These are phyloP conservation scores for Fusarium tupiense DNA, from an alignment of 2,329 filamentous ascomycete genomes.

Conservation along the genomic window DNA sequence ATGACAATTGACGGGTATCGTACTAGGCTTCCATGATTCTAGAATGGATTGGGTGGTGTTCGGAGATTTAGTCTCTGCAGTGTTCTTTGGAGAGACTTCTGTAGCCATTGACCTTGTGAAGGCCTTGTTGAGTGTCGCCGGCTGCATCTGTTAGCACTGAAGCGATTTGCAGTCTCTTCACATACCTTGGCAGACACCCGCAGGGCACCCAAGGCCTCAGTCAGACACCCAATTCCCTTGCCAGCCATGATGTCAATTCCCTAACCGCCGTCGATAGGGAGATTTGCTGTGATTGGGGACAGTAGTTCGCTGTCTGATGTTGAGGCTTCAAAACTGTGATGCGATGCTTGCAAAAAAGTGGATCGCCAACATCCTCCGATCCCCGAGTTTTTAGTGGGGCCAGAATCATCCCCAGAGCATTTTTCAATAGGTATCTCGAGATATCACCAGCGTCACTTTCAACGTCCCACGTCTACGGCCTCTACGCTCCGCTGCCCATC, in stretches of 20 bases:
- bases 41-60: conserved; percentile 46
- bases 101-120: conserved; percentile 68
- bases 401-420: conserved; percentile 41
- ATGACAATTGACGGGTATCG: not conserved
- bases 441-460: conserved; percentile 23
- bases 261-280: not conserved
- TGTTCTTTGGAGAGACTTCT: conserved; percentile 52
- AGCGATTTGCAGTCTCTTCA: conserved; percentile 23
- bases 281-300: conserved; percentile 3
- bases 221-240: conserved; percentile 60
- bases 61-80: conserved; percentile 42
- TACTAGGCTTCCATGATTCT: conserved; percentile 59
- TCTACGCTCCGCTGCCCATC: conserved; percentile 32
- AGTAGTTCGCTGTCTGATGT: conserved; percentile 4
- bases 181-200: conserved; percentile 56
- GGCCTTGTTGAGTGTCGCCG: conserved; percentile 49
- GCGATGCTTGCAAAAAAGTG: conserved; percentile 36
- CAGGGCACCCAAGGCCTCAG: conserved; percentile 62
- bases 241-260: conserved; percentile 52
- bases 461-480: conserved; percentile 11
- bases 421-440: conserved; percentile 36
- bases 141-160: conserved; percentile 38
- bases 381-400: conserved; percentile 45
- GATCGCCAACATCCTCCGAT: conserved; percentile 42
- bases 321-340: conserved; percentile 42